Conservation (phyloP, 192 early-diverging fungal species). For the Coemansia sp. region DNA sequence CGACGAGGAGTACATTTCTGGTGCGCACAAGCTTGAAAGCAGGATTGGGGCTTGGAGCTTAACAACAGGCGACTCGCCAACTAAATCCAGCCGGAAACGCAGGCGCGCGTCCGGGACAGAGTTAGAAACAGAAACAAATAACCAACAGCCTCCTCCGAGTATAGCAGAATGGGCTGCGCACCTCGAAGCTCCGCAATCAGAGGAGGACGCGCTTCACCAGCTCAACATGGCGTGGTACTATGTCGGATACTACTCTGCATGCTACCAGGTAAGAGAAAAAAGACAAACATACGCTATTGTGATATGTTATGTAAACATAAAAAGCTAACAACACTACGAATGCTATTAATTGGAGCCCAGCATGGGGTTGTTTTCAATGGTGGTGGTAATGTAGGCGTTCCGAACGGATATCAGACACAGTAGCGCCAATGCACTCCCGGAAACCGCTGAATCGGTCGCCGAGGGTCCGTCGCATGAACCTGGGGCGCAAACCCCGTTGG, state of each 20-base stretch:
- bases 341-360: not conserved
- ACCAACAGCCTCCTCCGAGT: slow-evolving; percentile 4
- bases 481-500: not conserved
- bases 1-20: slow-evolving; percentile 23
- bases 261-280: slow-evolving; percentile 59
- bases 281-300: not conserved
- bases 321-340: not conserved
- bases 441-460: not conserved
- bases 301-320: not conserved
- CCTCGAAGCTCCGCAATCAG: slow-evolving; percentile 22
- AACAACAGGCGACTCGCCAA: slow-evolving; percentile 13
- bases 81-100: slow-evolving; percentile 20
- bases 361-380: not conserved
- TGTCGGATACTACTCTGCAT: slow-evolving; percentile 71
- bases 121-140: not conserved
- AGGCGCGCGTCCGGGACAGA: slow-evolving; percentile 2
- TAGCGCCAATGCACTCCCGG: too few relatives aligned
- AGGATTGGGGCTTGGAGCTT: slow-evolving; percentile 19
- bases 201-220: slow-evolving; percentile 63
- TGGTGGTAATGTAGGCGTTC: slow-evolving; percentile 3
- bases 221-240: slow-evolving; percentile 76
- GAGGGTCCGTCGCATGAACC: not conserved
- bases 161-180: slow-evolving; percentile 8
- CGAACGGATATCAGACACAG: slow-evolving; percentile 4
- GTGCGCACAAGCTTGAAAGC: slow-evolving; percentile 24